Evolutionary conservation across 106 monocot species (phyloP), one percentile per base, ranked within the genome.

Genomic region (Apostasia ramifera): DNA sequence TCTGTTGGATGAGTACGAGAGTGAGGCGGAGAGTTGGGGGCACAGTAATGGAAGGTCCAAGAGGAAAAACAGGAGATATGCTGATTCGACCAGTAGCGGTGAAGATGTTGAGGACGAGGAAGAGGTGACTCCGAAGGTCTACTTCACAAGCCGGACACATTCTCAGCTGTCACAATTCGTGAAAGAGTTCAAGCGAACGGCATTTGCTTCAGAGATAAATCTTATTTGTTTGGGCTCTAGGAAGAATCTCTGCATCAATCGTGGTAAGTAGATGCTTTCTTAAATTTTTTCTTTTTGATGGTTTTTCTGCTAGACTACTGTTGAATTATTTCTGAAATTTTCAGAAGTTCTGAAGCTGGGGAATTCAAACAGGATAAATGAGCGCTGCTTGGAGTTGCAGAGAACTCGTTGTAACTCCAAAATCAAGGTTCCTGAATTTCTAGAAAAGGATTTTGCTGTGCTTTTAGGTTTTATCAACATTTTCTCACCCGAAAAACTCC

Each of bases 91-190:
- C 43, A 85, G 82, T 64, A 83, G 92, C 52, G 83, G 78, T 47
- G 81, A 76, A 5, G 85, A 82, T 12, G 85, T 53, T 49, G 78
- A 76, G 5, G 78, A 74, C 46, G 80, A 82, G 55, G 74, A 76
- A 71, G 86, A 89, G 72, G 80, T 77, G 56, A 76, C 76, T 4
- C 95, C 92, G 3, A 92, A 97, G 72, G 69, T 97, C 43, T 97
- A 76, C 63, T 92, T 97, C 54, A 82, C 86, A n/a, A 97, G 95
- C 63, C 57, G 92, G 61, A 92, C 92, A 0, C 95, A 97, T 71
- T 92, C 95, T 4, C 95, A 97, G 74, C 76, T 97, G 26, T 81
- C 89, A 4, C 92, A 97, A 77, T 97, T 97, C 39, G 84, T 97
- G 43, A 79, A 75, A 76, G 95, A 97, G 79, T 87, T 97, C 53